phyloP scores from a whole-genome alignment of 1,284 basidiomycete genomes.

The Sanghuangporus sanghuang region DNA sequence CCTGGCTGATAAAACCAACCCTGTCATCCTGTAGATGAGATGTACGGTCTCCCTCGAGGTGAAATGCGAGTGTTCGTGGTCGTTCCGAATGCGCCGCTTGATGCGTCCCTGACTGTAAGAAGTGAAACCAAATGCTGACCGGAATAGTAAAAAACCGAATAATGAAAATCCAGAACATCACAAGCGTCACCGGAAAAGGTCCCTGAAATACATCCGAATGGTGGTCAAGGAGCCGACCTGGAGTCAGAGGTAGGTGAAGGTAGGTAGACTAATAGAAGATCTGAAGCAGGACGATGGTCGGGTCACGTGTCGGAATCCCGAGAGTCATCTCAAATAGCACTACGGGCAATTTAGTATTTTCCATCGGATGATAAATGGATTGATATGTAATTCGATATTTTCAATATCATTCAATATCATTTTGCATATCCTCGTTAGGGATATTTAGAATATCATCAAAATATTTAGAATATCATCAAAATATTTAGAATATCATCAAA shows the following conservation, averaged over 20 bases:
- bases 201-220: neutral
- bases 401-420: no score
- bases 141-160: neutral
- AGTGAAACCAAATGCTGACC: neutral
- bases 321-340: no score
- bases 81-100: neutral
- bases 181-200: neutral
- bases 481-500: no score
- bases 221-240: neutral
- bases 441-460: no score
- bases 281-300: no score
- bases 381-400: no score
- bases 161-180: neutral
- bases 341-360: no score
- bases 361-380: no score
- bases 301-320: no score
- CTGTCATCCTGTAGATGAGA: neutral
- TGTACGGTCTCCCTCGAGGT: conserved; percentile 7
- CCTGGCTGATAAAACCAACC: neutral
- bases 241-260: neutral
- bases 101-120: neutral
- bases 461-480: no score
- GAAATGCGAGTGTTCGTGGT: conserved; percentile 4
- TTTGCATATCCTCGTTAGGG: no score
- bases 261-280: neutral